Conservation (phyloP, 2,329 filamentous ascomycete genomes). For the Pseudogymnoascus sp. region DNA sequence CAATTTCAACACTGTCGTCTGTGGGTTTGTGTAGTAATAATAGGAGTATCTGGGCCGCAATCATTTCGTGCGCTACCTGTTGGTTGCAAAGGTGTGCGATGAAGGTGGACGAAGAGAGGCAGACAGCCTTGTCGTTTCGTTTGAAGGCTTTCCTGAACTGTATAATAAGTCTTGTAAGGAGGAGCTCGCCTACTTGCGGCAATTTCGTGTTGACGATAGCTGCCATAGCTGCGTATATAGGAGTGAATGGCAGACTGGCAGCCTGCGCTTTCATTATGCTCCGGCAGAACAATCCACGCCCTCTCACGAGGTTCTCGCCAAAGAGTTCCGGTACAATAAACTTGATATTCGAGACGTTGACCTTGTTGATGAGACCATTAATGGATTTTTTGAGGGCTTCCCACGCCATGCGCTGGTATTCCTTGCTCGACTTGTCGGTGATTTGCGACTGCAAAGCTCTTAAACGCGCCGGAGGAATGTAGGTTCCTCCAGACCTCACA, state of each 20-base stretch:
- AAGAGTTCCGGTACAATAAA: conserved; percentile 94
- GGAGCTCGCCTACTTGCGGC: conserved; percentile 84
- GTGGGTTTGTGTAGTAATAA: conserved; percentile 92
- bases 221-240: conserved; percentile 91
- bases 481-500: conserved; percentile 91
- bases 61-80: conserved; percentile 88
- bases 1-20: conserved; percentile 96
- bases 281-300: conserved; percentile 84
- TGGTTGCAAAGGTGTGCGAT: conserved; percentile 93
- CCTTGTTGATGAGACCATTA: conserved; percentile 98
- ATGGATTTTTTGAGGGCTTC: conserved; percentile 98
- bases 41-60: conserved; percentile 85
- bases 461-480: conserved; percentile 86
- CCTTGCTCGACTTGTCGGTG: conserved; percentile 90
- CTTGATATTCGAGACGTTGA: conserved; percentile 97
- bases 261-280: conserved; percentile 99
- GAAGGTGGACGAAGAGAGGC: conserved; percentile 86
- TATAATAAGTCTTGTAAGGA: conserved; percentile 75
- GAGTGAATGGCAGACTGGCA: conserved; percentile 88
- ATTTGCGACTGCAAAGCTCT: conserved; percentile 92
- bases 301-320: conserved; percentile 84
- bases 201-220: conserved; percentile 97
- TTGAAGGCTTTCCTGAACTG: conserved; percentile 95
- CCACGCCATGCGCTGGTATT: conserved; percentile 99
- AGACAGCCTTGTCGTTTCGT: conserved; percentile 94